Percentiles rank a stretch among this genome's conserved stretches.
These are phyloP conservation scores for Meyerozyma elateridarum DNA, from an alignment of 1,139 yeast genomes.

Conservation along the genomic window DNA sequence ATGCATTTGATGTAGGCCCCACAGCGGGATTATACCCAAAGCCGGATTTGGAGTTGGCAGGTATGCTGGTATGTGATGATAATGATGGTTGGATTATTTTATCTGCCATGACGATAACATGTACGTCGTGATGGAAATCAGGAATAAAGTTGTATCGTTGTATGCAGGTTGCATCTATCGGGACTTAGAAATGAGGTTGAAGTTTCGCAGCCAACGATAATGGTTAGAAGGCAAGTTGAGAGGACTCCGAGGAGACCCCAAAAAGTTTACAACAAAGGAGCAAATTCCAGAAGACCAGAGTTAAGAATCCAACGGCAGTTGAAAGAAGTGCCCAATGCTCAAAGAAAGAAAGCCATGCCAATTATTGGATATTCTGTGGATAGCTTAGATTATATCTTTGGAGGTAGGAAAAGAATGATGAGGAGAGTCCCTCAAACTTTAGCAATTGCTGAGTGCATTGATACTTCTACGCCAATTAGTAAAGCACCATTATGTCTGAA, in stretches of 20 bases:
- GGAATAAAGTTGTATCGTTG: not conserved
- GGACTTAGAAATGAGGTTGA: not conserved
- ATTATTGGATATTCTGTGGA: no score
- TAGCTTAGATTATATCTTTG: no score
- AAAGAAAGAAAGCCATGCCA: no score
- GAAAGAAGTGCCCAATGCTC: no score
- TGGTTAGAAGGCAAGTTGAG: no score
- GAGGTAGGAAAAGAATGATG: not conserved
- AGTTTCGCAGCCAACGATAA: not conserved
- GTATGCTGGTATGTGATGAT: conserved; percentile 29
- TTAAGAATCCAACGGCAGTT: no score
- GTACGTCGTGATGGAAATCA: not conserved
- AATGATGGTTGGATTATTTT: conserved; percentile 38
- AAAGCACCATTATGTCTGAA: not conserved
- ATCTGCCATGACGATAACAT: conserved; percentile 15
- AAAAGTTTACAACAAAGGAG: no score
- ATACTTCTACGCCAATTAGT: not conserved
- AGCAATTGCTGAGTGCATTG: not conserved
- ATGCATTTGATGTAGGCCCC: conserved; percentile 39
- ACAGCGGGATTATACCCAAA: conserved; percentile 45
- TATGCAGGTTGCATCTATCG: not conserved
- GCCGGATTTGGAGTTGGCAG: conserved; percentile 31
- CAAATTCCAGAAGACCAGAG: no score
- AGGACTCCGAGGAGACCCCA: no score
- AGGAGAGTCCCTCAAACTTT: not conserved